Percentiles rank a stretch among this genome's conserved stretches.
Conservation (phyloP, 1,284 basidiomycete species). For the Irpex sp. region DNA sequence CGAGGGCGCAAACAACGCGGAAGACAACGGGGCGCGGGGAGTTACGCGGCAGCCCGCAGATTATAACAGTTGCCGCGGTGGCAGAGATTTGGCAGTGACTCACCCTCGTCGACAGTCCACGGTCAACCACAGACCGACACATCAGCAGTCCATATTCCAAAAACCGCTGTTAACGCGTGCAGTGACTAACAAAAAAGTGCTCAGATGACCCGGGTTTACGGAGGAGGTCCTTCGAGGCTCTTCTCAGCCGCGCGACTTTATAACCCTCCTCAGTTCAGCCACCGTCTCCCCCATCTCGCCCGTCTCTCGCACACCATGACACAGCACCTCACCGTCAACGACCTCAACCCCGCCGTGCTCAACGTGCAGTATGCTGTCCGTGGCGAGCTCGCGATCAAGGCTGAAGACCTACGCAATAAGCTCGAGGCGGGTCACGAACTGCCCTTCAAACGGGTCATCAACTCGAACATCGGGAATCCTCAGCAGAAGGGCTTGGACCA, state of each 20-base stretch:
- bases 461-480: conserved; percentile 97
- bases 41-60: not conserved
- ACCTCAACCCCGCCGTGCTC: conserved; percentile 82
- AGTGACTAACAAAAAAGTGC: not conserved
- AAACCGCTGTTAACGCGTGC: not conserved
- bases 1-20: not conserved
- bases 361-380: conserved; percentile 97
- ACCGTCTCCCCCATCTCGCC: not conserved
- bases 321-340: conserved; percentile 52
- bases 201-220: conserved; percentile 1
- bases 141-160: not conserved
- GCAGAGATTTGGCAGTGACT: not conserved
- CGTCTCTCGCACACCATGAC: conserved; percentile 35
- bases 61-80: not conserved
- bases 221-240: not conserved
- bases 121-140: not conserved
- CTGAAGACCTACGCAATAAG: conserved; percentile 76
- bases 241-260: not conserved
- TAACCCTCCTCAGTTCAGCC: not conserved
- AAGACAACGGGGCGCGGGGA: not conserved
- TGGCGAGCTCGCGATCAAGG: conserved; percentile 93
- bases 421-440: conserved; percentile 64
- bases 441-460: conserved; percentile 89
- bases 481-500: conserved; percentile 96
- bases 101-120: not conserved